These are phyloP conservation scores for Rhodocollybia butyracea DNA, from an alignment of 768 basidiomycete genomes.

Conservation along the genomic window DNA sequence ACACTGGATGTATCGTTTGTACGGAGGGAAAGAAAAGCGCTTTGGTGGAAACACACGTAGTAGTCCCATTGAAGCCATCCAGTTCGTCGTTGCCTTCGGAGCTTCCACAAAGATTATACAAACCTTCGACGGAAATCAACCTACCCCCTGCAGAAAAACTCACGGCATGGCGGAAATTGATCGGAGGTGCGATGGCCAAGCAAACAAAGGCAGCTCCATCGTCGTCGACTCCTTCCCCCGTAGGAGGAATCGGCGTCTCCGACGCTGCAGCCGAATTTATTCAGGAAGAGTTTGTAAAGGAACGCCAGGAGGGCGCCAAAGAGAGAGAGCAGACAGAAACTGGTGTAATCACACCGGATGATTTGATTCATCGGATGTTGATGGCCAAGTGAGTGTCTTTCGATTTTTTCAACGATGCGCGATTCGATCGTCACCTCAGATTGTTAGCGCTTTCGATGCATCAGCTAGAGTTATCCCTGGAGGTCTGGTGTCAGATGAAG, in stretches of 20 bases:
- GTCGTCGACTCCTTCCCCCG: not conserved
- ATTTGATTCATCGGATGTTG: conserved; percentile 65
- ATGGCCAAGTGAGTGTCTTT: conserved; percentile 55
- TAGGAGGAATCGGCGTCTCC: conserved; percentile 3
- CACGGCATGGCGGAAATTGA: conserved; percentile 51
- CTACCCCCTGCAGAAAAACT: conserved; percentile 48
- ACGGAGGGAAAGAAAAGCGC: conserved; percentile 65
- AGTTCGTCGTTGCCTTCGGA: conserved; percentile 11
- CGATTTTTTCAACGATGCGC: not conserved
- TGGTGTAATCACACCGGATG: conserved; percentile 42
- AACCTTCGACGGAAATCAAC: conserved; percentile 35
- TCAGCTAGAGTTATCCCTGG: conserved; percentile 48
- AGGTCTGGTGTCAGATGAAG: conserved; percentile 65
- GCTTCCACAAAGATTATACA: conserved; percentile 42
- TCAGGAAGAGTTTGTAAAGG: conserved; percentile 68
- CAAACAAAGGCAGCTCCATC: not conserved
- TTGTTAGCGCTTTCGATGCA: conserved; percentile 62
- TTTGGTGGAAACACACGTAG: conserved; percentile 67
- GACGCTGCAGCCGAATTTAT: conserved; percentile 66
- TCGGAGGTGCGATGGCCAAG: conserved; percentile 48
- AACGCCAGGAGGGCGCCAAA: conserved; percentile 23
- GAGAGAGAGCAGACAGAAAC: conserved; percentile 32
- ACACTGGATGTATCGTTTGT: conserved; percentile 62
- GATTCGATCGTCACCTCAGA: conserved; percentile 30
- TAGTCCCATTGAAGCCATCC: conserved; percentile 42